phyloP scores from a whole-genome alignment of 805 yeast genomes.

The Wickerhamomyces canadensis region DNA sequence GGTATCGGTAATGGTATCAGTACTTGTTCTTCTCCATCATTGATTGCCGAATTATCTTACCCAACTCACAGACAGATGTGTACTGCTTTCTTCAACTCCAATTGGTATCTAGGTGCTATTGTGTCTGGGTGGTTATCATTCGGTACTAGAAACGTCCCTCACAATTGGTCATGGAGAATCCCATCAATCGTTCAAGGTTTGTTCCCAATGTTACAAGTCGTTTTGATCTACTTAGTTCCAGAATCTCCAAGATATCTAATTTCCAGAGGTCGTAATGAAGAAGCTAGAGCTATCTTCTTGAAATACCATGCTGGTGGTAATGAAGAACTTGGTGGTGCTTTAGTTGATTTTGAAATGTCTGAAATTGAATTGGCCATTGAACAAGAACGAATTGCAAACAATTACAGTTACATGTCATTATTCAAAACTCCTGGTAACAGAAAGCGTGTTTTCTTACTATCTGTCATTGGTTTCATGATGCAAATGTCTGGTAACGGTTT shows the following conservation, averaged over 20 bases:
- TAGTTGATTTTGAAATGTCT: slow-evolving; percentile 34
- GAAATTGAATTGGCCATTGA: slow-evolving; percentile 37
- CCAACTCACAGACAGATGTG: slow-evolving; percentile 35
- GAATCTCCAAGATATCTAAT: slow-evolving; percentile 45
- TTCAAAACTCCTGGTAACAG: slow-evolving; percentile 33
- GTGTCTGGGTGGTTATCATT: slow-evolving; percentile 47
- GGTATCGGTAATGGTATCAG: slow-evolving; percentile 44
- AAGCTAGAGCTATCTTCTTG: slow-evolving; percentile 37
- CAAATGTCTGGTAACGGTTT: slow-evolving; percentile 49
- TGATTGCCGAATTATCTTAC: slow-evolving; percentile 46
- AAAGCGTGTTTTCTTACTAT: slow-evolving; percentile 34
- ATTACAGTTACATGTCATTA: slow-evolving; percentile 35
- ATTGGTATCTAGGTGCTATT: slow-evolving; percentile 49
- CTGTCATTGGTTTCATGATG: slow-evolving; percentile 31
- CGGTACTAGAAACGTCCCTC: slow-evolving; percentile 32
- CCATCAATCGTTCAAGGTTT: slow-evolving; percentile 48
- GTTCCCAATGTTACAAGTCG: slow-evolving; percentile 37
- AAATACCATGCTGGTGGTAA: slow-evolving; percentile 34
- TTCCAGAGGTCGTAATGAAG: slow-evolving; percentile 34
- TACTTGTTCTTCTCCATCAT: slow-evolving; percentile 41
- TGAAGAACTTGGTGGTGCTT: slow-evolving; percentile 17
- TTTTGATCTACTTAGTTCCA: slow-evolving; percentile 36
- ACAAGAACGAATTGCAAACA: slow-evolving; percentile 31
- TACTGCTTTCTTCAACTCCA: slow-evolving; percentile 1
- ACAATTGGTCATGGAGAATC: slow-evolving; percentile 45